These are phyloP conservation scores for Chlorella variabilis DNA, from an alignment of 163 green algal genomes.

Conservation along the genomic window DNA sequence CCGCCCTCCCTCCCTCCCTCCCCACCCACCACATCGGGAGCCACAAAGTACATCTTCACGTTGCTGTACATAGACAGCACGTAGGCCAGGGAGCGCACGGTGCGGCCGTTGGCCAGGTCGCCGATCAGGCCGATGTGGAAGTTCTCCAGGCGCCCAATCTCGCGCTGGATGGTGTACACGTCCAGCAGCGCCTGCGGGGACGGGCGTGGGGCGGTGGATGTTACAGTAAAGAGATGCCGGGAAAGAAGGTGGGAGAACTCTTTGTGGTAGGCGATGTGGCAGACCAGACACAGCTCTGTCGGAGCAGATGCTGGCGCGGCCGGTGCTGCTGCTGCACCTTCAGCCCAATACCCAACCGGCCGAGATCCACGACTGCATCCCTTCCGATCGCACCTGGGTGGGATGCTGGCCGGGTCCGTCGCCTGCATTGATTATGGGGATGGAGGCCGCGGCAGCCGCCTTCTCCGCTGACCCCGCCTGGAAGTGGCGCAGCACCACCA, in stretches of 20 bases:
- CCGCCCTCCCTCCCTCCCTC: too few species aligned
- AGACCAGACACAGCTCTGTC: too few species aligned
- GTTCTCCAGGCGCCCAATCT: slow-evolving; percentile 91
- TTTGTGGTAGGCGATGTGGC: too few species aligned
- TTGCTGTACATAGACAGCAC: slow-evolving; percentile 84
- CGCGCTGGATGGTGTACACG: slow-evolving; percentile 97
- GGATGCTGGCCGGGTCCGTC: slow-evolving; percentile 99
- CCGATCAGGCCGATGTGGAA: slow-evolving; percentile 94
- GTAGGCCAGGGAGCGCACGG: slow-evolving; percentile 85
- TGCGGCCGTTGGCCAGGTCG: slow-evolving; percentile 95
- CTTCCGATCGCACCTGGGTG: slow-evolving; percentile 88
- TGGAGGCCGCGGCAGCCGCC: slow-evolving; percentile 79
- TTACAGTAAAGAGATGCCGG: background rate
- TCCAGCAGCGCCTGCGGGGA: slow-evolving; percentile 92
- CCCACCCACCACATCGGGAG: slow-evolving; percentile 80
- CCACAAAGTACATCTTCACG: slow-evolving; percentile 96
- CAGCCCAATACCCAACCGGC: too few species aligned
- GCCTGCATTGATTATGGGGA: slow-evolving; percentile 98
- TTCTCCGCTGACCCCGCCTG: slow-evolving; percentile 79
- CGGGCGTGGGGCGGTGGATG: too few species aligned
- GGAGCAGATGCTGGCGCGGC: too few species aligned
- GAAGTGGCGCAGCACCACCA: slow-evolving; percentile 98
- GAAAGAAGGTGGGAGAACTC: too few species aligned
- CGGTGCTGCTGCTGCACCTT: too few species aligned
- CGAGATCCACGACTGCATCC: too few species aligned